Evolutionary conservation across 345 rosid species (phyloP).

Genomic region (Hibiscus mutabilis): DNA sequence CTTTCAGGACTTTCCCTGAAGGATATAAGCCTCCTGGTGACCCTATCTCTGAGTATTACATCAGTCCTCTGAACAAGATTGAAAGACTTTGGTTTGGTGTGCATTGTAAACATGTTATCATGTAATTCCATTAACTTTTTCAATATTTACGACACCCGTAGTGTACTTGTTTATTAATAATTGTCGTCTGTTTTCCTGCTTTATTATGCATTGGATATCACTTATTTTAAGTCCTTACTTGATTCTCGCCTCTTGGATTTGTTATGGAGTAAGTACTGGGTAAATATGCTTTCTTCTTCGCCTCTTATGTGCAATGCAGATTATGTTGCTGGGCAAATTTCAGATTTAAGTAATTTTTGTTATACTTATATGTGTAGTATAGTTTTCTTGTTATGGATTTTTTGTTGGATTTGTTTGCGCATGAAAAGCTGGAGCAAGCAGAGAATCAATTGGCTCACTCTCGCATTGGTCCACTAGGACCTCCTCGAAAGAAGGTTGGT

Average conservation of each 20-base stretch:
- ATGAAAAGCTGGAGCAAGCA: slow-evolving; percentile 87
- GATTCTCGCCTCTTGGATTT: slow-evolving; percentile 94
- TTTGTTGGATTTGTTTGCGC: too few relatives aligned
- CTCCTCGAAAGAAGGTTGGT: slow-evolving; percentile 73
- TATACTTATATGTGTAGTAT: neutral
- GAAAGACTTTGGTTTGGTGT: slow-evolving; percentile 89
- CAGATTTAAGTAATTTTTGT: slow-evolving; percentile 69
- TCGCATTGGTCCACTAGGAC: slow-evolving; percentile 63
- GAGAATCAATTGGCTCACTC: slow-evolving; percentile 87
- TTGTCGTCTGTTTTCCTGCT: slow-evolving; percentile 22
- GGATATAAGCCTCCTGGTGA: slow-evolving; percentile 81
- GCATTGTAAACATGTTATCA: slow-evolving; percentile 90
- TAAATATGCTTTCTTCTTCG: slow-evolving; percentile 88
- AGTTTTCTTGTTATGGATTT: neutral
- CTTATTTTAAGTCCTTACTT: slow-evolving; percentile 91
- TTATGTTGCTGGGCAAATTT: slow-evolving; percentile 96
- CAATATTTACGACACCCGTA: neutral
- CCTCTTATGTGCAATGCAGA: slow-evolving; percentile 94
- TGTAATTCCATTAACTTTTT: neutral
- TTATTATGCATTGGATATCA: slow-evolving; percentile 89
- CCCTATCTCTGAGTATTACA: slow-evolving; percentile 72
- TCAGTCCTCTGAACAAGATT: slow-evolving; percentile 84
- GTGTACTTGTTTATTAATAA: slow-evolving; percentile 7
- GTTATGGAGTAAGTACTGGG: slow-evolving; percentile 95
- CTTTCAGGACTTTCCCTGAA: slow-evolving; percentile 81